Base-by-base conservation (phyloP, 164 flowering plant genomes). In the Vitis cinerea region DNA sequence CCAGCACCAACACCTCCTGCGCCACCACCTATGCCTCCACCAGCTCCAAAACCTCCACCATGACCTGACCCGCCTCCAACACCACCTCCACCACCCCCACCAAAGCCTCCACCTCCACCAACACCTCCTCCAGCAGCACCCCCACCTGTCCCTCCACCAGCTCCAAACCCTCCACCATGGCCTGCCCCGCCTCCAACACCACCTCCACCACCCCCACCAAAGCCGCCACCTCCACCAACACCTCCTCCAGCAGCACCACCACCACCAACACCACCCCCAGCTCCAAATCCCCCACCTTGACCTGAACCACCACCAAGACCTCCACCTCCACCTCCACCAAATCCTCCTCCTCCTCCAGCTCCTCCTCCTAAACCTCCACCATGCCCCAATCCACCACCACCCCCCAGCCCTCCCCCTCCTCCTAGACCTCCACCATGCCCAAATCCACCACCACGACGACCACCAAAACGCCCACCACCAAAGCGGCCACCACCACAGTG, bases 1-100 rank as follows among this genome's bases (percentile, higher is more conserved):
- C 79, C 82, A 27, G 71, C 82, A 19, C 81, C 83, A 6, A 65
- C 72, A 15, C 82, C 83, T 0, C 77, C 83, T 37, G 74, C 78
- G 3, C 70, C 82, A 8, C 78, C 67, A 1, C 79, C 78, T 3
- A 81, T 81, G 3, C 61, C 72, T 1, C 75, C 81, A 11, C 72
- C 78, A 1, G 69, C 78, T 3, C 67, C 77, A 7, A 75, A 79
- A 9, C 64, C 71, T 1, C 75, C 69, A 31, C 74, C 80, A 10
- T 76, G 80, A 10, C 69, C 75, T 8, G 73, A 75, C 2, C 80
- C 81, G 1, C 69, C 77, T 29, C 74, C 66, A 5, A 74, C 79
- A 2, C 75, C 77, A 1, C 79, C 81, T 7, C 70, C 73, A n/a
- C 80, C 77, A 1, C 78, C 73, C 30, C 66, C 65, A 1, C 63